Percentiles rank a stretch among this genome's conserved stretches.
Conservation (phyloP, 306 rosid species). For the Ormosia semicastrata region DNA sequence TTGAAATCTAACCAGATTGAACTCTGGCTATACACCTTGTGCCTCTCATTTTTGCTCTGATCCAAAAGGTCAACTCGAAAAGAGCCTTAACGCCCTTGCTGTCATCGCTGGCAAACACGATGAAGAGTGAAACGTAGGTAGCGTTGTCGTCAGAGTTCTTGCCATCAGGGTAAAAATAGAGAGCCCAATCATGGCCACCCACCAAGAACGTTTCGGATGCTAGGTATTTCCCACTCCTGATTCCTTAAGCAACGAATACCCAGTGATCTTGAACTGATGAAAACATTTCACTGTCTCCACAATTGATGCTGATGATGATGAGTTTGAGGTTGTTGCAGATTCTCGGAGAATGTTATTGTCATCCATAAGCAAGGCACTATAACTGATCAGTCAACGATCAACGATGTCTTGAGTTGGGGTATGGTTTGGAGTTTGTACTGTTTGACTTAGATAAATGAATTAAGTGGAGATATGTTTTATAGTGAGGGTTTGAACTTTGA, state of each 20-base stretch:
- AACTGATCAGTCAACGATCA: not conserved
- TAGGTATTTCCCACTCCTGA: slow-evolving; percentile 75
- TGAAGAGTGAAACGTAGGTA: slow-evolving; percentile 70
- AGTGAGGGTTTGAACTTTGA: no score
- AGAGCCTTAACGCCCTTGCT: slow-evolving; percentile 80
- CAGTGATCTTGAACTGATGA: slow-evolving; percentile 80
- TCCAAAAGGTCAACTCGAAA: slow-evolving; percentile 88
- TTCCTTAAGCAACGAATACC: slow-evolving; percentile 68
- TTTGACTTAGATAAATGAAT: no score
- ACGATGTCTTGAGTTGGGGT: not conserved
- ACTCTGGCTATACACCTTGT: slow-evolving; percentile 92
- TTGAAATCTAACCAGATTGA: no score
- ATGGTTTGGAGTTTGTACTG: not conserved
- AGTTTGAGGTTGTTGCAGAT: slow-evolving; percentile 48
- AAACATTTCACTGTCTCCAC: slow-evolving; percentile 75
- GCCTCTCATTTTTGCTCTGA: slow-evolving; percentile 90
- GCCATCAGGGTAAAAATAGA: slow-evolving; percentile 88
- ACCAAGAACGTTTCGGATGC: slow-evolving; percentile 74
- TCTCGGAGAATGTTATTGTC: slow-evolving; percentile 53
- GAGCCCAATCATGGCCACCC: slow-evolving; percentile 90
- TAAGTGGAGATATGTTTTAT: no score
- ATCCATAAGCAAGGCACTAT: slow-evolving; percentile 54
- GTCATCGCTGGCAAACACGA: slow-evolving; percentile 82
- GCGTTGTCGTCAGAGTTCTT: slow-evolving; percentile 87
- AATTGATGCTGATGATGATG: slow-evolving; percentile 54